Evolutionary conservation across 148 eudicot species (phyloP), one percentile per base, ranked within the genome.

Genomic region (Persicaria maculosa): DNA sequence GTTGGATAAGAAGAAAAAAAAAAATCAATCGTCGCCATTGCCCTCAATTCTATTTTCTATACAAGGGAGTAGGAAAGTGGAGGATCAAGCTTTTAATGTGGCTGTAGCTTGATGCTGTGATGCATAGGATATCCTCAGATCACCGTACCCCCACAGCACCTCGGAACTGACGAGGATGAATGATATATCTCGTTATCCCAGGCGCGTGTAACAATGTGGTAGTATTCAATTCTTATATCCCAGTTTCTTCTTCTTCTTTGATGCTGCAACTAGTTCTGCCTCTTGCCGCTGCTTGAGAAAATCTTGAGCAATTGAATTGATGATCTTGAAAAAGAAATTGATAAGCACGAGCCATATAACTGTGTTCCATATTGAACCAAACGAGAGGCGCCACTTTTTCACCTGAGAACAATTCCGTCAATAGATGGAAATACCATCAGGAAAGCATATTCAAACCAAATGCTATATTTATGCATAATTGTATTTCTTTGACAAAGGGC

Each of bases 321-420:
- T 86, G 40, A 92, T 92, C 85, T 88, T 83, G 73, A 86, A 75
- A 73, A 83, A 80, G 79, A 92, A 92, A 77, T 87, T 84, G 80
- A 92, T 14, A 45, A 92, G 85, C 83, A 92, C 86, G 62, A 90
- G 76, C 95, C 91, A 90, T n/a, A 92, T 90, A 10, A 88, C 85
- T 0, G 87, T 83, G 57, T 92, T 92, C 97, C 95, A 92, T 53
- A 90, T 79, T 71, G 90, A 76, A 58, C 86, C 86, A 31, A 86
- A 80, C 15, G 97, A 92, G 43, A 92, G 83, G 17, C 90, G 86
- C 95, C 95, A 88, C 54, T 84, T 79, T 40, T 78, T 79, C 68
- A 71, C 88, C 97, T 92, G 85, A 69, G 44, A 71, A 22, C 73
- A 40, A 11, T 46, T 22, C 69, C 45, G 15, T 6, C 53, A 74